These are phyloP conservation scores for Butyriboletus loyo DNA, from an alignment of 768 basidiomycete genomes.

Conservation along the genomic window DNA sequence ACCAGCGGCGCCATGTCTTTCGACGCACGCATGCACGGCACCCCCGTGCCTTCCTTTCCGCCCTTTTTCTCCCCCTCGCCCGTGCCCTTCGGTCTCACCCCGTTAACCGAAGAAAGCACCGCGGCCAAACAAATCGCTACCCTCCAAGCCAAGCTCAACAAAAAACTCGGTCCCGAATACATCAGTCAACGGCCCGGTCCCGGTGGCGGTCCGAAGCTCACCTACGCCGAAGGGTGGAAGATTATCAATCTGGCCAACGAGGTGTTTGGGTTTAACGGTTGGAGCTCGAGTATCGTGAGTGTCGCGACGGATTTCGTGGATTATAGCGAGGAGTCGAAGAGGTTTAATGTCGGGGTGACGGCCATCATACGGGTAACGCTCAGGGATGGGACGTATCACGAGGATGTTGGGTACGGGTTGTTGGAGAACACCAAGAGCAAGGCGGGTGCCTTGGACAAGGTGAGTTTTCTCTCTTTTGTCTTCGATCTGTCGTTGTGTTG, in stretches of 20 bases:
- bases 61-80: conserved; percentile 1
- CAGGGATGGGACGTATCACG: conserved; percentile 84
- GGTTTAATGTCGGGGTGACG: conserved; percentile 73
- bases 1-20: conserved; percentile 61
- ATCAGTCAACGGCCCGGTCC: conserved; percentile 88
- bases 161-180: conserved; percentile 92
- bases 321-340: conserved; percentile 58
- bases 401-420: conserved; percentile 91
- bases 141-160: conserved; percentile 78
- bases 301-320: conserved; percentile 81
- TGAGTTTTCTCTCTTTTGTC: conserved; percentile 34
- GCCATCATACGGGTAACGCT: conserved; percentile 87
- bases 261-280: conserved; percentile 97
- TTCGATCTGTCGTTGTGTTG: background rate
- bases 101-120: conserved; percentile 58
- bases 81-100: conserved; percentile 1
- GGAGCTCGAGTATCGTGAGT: conserved; percentile 78
- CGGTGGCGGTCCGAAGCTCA: conserved; percentile 81
- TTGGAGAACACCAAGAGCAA: conserved; percentile 85
- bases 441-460: conserved; percentile 88
- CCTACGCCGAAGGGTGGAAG: conserved; percentile 97
- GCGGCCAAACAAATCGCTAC: conserved; percentile 53
- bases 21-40: conserved; percentile 52
- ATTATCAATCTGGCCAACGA: conserved; percentile 98
- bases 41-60: conserved; percentile 17